phyloP scores from a whole-genome alignment of 1,284 basidiomycete genomes.

The Mycena citricolor region DNA sequence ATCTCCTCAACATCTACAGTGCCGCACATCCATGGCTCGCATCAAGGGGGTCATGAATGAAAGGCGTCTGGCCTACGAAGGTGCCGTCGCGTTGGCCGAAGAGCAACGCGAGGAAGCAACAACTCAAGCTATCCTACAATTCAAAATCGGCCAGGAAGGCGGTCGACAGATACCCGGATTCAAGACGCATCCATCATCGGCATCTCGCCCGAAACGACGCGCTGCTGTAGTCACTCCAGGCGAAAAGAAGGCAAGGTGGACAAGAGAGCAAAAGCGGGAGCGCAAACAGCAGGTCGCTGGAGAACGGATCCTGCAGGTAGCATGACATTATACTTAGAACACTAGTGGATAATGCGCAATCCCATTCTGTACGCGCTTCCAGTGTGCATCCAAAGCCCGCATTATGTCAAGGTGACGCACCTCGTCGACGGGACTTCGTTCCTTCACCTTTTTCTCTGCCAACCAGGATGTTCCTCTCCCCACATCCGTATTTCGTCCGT shows the following conservation, averaged over 20 bases:
- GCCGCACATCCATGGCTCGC: conserved; percentile 94
- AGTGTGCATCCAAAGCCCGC: too few species aligned
- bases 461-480: conserved; percentile 37
- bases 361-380: too few species aligned
- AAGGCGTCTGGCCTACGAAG: conserved; percentile 81
- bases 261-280: conserved; percentile 25
- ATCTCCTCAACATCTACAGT: conserved; percentile 46
- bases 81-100: conserved; percentile 50
- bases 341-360: neutral
- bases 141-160: conserved; percentile 10
- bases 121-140: conserved; percentile 15
- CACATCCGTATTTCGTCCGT: conserved; percentile 67
- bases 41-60: conserved; percentile 95
- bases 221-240: conserved; percentile 1
- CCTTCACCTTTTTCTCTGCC: neutral
- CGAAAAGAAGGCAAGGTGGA: conserved; percentile 26
- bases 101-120: conserved; percentile 31
- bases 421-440: too few species aligned
- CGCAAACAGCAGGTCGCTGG: conserved; percentile 23
- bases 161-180: conserved; percentile 28
- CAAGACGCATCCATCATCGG: conserved; percentile 23
- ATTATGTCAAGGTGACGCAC: too few species aligned
- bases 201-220: conserved; percentile 6
- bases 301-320: conserved; percentile 9
- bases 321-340: conserved; percentile 7